These are phyloP conservation scores for Mycena albidolilacea DNA, from an alignment of 768 basidiomycete species.

Conservation along the genomic window DNA sequence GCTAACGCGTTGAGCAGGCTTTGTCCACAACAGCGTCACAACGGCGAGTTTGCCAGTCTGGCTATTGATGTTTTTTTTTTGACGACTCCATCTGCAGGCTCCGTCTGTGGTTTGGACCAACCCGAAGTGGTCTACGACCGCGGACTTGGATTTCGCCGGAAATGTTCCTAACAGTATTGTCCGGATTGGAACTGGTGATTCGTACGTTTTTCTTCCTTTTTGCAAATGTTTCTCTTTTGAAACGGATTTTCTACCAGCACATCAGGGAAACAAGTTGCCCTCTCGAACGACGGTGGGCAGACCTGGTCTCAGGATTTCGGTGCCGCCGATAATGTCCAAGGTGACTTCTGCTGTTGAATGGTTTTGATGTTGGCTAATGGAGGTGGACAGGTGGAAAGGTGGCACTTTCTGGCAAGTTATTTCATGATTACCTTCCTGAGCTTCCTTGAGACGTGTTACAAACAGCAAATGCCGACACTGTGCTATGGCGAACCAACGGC, in stretches of 20 bases:
- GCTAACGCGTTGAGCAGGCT: conserved; percentile 39
- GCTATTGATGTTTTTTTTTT: background rate
- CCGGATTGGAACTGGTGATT: conserved; percentile 63
- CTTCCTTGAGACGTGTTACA: conserved; percentile 50
- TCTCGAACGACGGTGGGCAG: conserved; percentile 68
- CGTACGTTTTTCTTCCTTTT: conserved; percentile 46
- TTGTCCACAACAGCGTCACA: conserved; percentile 55
- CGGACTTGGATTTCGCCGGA: conserved; percentile 61
- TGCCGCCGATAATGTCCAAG: conserved; percentile 62
- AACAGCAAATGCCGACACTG: conserved; percentile 67
- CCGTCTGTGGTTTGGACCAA: conserved; percentile 51
- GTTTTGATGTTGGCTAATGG: conserved; percentile 19
- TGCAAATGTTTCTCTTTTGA: background rate
- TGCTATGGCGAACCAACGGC: conserved; percentile 68
- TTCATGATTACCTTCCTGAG: background rate
- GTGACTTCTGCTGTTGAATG: conserved; percentile 25
- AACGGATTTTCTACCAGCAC: conserved; percentile 45
- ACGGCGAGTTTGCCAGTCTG: background rate
- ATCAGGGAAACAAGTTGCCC: conserved; percentile 67
- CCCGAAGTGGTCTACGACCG: conserved; percentile 53
- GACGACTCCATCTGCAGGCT: conserved; percentile 31
- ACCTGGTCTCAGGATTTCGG: conserved; percentile 65
- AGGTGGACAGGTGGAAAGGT: conserved; percentile 44
- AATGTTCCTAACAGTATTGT: conserved; percentile 57
- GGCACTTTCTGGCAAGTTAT: conserved; percentile 22